phyloP scores from a whole-genome alignment of 768 basidiomycete genomes.

The Gloeostereum incarnatum region DNA sequence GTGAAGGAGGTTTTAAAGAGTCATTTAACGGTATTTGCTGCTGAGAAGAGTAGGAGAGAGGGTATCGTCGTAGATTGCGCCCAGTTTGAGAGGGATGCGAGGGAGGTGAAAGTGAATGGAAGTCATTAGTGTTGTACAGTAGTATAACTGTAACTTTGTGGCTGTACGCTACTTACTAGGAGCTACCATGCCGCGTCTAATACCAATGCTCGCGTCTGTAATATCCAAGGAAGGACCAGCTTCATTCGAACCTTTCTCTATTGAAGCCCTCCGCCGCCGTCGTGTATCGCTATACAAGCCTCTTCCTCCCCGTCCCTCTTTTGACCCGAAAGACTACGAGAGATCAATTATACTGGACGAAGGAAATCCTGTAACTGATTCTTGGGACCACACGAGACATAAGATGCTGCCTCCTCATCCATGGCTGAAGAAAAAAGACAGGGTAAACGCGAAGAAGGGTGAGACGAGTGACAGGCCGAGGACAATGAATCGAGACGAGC shows the following conservation, averaged over 20 bases:
- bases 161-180: too few species aligned
- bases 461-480: conserved; percentile 29
- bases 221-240: too few species aligned
- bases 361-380: conserved; percentile 44
- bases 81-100: conserved; percentile 50
- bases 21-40: conserved; percentile 83
- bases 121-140: too few species aligned
- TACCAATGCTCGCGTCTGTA: too few species aligned
- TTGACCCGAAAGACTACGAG: conserved; percentile 31
- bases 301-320: conserved; percentile 26
- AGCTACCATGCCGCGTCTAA: too few species aligned
- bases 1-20: conserved; percentile 64
- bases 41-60: conserved; percentile 65
- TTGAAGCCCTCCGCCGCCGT: too few species aligned
- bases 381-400: conserved; percentile 39
- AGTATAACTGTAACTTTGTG: too few species aligned
- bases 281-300: conserved; percentile 27
- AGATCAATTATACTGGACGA: conserved; percentile 56
- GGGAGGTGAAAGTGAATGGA: conserved; percentile 22
- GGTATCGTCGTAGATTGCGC: conserved; percentile 62
- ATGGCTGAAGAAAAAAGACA: conserved; percentile 18
- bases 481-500: conserved; percentile 55
- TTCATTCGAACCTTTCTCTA: too few species aligned
- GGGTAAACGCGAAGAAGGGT: conserved; percentile 5
- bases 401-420: conserved; percentile 49